Evolutionary conservation across 306 rosid species (phyloP).

Genomic region (Psophocarpus tetragonolobus): DNA sequence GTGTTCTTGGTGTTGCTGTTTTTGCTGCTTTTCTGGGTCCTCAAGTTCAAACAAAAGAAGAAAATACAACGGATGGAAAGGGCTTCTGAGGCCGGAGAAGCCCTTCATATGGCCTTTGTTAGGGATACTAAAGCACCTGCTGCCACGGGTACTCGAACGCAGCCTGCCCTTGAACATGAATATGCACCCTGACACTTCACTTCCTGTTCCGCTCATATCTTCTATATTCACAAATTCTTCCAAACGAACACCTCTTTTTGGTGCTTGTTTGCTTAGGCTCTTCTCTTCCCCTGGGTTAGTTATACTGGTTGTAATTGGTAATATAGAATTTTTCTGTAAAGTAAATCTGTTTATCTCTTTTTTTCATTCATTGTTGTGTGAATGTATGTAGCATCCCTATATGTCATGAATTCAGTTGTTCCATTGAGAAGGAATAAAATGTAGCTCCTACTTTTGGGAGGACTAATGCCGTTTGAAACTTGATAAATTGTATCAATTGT

Average conservation of each 20-base stretch:
- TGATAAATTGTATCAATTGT: background rate
- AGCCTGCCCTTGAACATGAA: constrained; percentile 77
- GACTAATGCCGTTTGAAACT: background rate
- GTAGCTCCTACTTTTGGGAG: constrained; percentile 6
- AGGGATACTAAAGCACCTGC: constrained; percentile 76
- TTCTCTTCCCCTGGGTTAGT: constrained; percentile 41
- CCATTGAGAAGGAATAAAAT: constrained; percentile 48
- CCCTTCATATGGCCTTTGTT: constrained; percentile 66
- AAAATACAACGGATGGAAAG: constrained; percentile 70
- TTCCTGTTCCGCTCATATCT: constrained; percentile 31
- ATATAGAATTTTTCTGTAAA: constrained; percentile 66
- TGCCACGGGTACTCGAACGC: constrained; percentile 73
- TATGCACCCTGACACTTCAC: constrained; percentile 59
- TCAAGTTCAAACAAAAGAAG: constrained; percentile 51
- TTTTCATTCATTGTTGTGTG: constrained; percentile 64
- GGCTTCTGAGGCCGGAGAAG: constrained; percentile 77
- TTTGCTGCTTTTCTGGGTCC: constrained; percentile 52
- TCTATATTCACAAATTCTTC: constrained; percentile 45
- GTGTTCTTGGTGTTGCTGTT: constrained; percentile 47
- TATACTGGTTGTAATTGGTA: constrained; percentile 46
- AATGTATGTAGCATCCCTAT: constrained; percentile 44
- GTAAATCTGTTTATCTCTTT: constrained; percentile 34
- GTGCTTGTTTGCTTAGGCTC: constrained; percentile 49
- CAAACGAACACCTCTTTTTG: constrained; percentile 39
- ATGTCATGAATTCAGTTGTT: constrained; percentile 48